These are phyloP conservation scores for Lachancea meyersii DNA, from an alignment of 805 yeast genomes.

Conservation along the genomic window DNA sequence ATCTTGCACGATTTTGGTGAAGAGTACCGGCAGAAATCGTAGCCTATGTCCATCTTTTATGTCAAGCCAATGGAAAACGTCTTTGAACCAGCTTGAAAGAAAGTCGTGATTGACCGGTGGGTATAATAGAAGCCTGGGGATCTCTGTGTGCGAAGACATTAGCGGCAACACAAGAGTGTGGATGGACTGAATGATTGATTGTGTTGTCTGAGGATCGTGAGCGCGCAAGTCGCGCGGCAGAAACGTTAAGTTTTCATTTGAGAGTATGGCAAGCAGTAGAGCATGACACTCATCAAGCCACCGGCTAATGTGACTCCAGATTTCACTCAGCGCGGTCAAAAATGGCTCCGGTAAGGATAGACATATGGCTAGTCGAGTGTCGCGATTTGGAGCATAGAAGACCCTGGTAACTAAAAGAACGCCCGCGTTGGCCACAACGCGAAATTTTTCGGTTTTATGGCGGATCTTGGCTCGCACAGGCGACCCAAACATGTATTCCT, in stretches of 20 bases:
- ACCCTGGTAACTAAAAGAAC: constrained; percentile 32
- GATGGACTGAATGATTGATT: constrained; percentile 23
- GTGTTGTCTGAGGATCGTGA: constrained; percentile 19
- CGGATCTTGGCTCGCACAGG: constrained; percentile 29
- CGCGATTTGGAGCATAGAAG: constrained; percentile 23
- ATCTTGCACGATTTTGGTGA: constrained; percentile 26
- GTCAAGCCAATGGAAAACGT: constrained; percentile 38
- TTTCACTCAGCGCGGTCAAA: constrained; percentile 28
- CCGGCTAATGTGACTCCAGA: constrained; percentile 29
- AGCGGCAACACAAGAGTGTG: constrained; percentile 30
- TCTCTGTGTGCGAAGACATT: constrained; percentile 26
- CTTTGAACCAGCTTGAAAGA: constrained; percentile 36
- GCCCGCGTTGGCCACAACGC: constrained; percentile 25
- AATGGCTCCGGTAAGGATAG: constrained; percentile 28
- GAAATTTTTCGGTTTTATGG: constrained; percentile 26
- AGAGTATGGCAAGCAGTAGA: constrained; percentile 16
- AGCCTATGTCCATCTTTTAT: constrained; percentile 37
- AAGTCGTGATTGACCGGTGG: constrained; percentile 26
- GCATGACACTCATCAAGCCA: constrained; percentile 29
- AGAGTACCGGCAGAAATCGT: constrained; percentile 24
- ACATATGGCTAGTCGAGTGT: constrained; percentile 32
- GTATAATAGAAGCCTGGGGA: constrained; percentile 36
- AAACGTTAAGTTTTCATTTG: constrained; percentile 3
- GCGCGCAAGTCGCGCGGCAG: constrained; percentile 16
- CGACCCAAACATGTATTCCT: constrained; percentile 38